A percentile compares a stretch with the other conserved stretches of the same genome.
Conservation (phyloP, 495 filamentous ascomycete species). For the Sordaria brevicollis region DNA sequence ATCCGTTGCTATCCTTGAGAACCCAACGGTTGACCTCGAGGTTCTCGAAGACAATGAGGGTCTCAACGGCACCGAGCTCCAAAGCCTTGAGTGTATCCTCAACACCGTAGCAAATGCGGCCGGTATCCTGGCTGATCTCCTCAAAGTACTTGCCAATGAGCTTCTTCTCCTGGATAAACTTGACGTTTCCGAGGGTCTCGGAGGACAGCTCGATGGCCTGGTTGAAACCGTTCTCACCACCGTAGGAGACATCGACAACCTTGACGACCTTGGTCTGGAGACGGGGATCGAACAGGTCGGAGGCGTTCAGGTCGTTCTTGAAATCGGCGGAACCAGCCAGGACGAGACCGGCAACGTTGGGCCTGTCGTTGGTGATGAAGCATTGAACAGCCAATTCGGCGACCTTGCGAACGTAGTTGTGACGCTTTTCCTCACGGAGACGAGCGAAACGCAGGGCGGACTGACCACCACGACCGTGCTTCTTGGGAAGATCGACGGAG, state of each 20-base stretch:
- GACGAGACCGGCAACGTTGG: constrained; percentile 91
- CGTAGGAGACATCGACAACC: constrained; percentile 96
- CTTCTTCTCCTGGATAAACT: constrained; percentile 99
- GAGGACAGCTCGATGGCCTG: constrained; percentile 92
- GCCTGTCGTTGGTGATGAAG: constrained; percentile 95
- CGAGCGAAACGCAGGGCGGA: constrained; percentile 97
- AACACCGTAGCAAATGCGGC: constrained; percentile 92
- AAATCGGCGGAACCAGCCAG: constrained; percentile 96
- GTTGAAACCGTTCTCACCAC: constrained; percentile 98
- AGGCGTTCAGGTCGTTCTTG: constrained; percentile 97
- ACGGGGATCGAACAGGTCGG: constrained; percentile 91
- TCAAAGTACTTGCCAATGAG: constrained; percentile 97
- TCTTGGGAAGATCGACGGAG: constrained; percentile 94
- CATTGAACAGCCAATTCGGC: constrained; percentile 96
- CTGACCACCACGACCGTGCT: constrained; percentile 99
- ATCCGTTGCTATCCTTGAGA: constrained; percentile 64
- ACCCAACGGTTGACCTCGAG: constrained; percentile 86
- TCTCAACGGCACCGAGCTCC: constrained; percentile 90
- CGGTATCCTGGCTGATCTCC: constrained; percentile 94
- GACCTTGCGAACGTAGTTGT: constrained; percentile 99
- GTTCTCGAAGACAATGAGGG: constrained; percentile 95
- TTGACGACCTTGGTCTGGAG: constrained; percentile 94
- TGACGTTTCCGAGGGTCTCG: constrained; percentile 97
- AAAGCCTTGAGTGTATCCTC: constrained; percentile 97
- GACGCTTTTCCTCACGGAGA: constrained; percentile 98